Percentiles rank a stretch among this genome's conserved stretches.
Conservation (phyloP, 2,329 filamentous ascomycete species). For the Stemphylium lycopersici region DNA sequence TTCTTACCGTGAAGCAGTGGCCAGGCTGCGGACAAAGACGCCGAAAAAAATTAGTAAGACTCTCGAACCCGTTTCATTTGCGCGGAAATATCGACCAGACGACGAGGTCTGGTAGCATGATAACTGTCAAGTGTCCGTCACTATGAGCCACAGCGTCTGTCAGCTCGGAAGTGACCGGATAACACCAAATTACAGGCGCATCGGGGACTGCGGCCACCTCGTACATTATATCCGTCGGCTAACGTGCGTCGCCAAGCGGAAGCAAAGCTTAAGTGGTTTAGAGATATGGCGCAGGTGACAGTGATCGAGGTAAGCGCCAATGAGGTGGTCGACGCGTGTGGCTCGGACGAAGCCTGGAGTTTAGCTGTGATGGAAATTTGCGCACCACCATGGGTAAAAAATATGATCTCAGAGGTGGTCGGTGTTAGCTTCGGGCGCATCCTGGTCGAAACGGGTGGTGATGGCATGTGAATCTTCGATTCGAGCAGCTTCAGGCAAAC, state of each 20-base stretch:
- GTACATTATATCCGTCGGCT: slow-evolving; percentile 18
- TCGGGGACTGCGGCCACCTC: slow-evolving; percentile 12
- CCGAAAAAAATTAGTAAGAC: neutral
- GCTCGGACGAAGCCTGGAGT: slow-evolving; percentile 27
- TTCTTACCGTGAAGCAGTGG: neutral
- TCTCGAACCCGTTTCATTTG: neutral
- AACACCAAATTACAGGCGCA: slow-evolving; percentile 12
- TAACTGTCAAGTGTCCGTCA: slow-evolving; percentile 5
- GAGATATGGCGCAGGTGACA: slow-evolving; percentile 28
- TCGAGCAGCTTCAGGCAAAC: neutral
- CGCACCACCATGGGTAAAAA: neutral
- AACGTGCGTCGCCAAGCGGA: slow-evolving; percentile 18
- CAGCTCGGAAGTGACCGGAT: slow-evolving; percentile 31
- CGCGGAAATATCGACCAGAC: neutral
- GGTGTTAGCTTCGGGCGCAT: slow-evolving; percentile 1
- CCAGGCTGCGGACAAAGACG: neutral
- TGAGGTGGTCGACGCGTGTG: slow-evolving; percentile 13
- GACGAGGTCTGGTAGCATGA: neutral
- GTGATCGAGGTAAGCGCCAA: slow-evolving; percentile 18
- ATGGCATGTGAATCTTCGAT: slow-evolving; percentile 8
- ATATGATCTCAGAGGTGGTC: slow-evolving; percentile 2
- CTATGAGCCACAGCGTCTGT: slow-evolving; percentile 7
- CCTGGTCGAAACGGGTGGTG: slow-evolving; percentile 1
- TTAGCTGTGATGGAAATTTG: slow-evolving; percentile 4
- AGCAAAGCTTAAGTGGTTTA: slow-evolving; percentile 29